A percentile compares a stretch with the other conserved stretches of the same genome.
Evolutionary conservation across 495 filamentous ascomycete species (phyloP).

Genomic region (Aspergillus sparsus): DNA sequence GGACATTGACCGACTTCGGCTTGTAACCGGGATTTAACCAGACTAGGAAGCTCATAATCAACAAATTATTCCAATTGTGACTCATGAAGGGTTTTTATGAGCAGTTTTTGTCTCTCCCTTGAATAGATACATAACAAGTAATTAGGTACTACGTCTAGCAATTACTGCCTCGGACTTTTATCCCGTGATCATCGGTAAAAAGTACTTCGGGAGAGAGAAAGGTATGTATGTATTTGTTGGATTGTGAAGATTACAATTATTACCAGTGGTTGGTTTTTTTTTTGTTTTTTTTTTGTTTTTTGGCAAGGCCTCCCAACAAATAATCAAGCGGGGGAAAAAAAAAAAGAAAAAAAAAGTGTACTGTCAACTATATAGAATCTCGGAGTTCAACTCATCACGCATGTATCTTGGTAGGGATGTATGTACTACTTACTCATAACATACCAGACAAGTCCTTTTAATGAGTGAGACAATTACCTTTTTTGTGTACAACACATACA

Average conservation of each 20-base stretch:
- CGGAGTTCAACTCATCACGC: slow-evolving; percentile 1
- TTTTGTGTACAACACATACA: not conserved
- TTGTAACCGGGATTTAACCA: slow-evolving; percentile 9
- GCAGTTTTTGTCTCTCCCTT: not conserved
- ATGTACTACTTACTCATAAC: not conserved
- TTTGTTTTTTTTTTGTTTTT: too few species aligned
- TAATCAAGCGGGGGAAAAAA: not conserved
- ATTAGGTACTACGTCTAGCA: not conserved
- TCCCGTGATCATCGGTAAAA: not conserved
- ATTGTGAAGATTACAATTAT: too few species aligned
- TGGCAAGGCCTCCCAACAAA: too few species aligned
- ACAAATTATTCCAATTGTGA: not conserved
- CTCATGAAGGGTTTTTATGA: not conserved
- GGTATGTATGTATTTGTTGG: too few species aligned
- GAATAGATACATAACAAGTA: not conserved
- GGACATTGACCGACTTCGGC: slow-evolving; percentile 22
- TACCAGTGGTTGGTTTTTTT: too few species aligned
- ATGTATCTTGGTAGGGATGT: not conserved
- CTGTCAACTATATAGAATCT: not conserved
- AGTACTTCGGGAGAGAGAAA: too few species aligned
- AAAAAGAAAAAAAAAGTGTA: not conserved
- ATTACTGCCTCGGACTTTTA: too few species aligned
- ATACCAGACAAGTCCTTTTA: not conserved
- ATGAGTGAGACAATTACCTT: not conserved
- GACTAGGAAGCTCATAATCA: not conserved